Conservation (phyloP, 2,329 filamentous ascomycete genomes). For the Nemania bipapillata region DNA sequence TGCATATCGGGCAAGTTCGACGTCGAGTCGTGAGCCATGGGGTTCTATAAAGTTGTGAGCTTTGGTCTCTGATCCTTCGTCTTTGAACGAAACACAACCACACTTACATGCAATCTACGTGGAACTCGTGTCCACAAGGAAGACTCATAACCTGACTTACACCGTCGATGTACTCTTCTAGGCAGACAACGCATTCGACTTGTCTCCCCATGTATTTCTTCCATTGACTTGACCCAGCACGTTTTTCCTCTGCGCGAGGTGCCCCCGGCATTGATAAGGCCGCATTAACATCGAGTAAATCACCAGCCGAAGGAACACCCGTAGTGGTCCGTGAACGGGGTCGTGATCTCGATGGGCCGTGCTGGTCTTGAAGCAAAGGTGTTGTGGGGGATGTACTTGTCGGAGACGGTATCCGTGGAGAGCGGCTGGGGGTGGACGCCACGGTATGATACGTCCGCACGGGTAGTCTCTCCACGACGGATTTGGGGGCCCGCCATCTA, state of each 20-base stretch:
- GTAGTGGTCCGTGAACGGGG: constrained; percentile 74
- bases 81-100: constrained; percentile 10
- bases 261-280: constrained; percentile 55
- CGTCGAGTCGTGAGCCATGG: constrained; percentile 96
- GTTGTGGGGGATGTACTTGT: constrained; percentile 77
- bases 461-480: constrained; percentile 91
- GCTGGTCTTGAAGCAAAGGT: constrained; percentile 74
- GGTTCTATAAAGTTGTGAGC: constrained; percentile 68
- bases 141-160: constrained; percentile 96
- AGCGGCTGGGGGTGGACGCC: constrained; percentile 67
- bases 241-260: constrained; percentile 62
- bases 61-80: no score
- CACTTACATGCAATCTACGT: constrained; percentile 97
- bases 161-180: constrained; percentile 96
- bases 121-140: constrained; percentile 97
- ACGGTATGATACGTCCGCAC: constrained; percentile 95
- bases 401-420: constrained; percentile 70
- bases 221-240: constrained; percentile 63
- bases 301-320: constrained; percentile 65
- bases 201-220: constrained; percentile 74
- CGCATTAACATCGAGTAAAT: constrained; percentile 58
- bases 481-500: constrained; percentile 97
- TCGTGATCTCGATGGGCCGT: constrained; percentile 60
- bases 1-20: constrained; percentile 98
- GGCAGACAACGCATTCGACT: constrained; percentile 92